Base-by-base conservation (phyloP, 768 basidiomycete species). In the Phallus indusiatus region DNA sequence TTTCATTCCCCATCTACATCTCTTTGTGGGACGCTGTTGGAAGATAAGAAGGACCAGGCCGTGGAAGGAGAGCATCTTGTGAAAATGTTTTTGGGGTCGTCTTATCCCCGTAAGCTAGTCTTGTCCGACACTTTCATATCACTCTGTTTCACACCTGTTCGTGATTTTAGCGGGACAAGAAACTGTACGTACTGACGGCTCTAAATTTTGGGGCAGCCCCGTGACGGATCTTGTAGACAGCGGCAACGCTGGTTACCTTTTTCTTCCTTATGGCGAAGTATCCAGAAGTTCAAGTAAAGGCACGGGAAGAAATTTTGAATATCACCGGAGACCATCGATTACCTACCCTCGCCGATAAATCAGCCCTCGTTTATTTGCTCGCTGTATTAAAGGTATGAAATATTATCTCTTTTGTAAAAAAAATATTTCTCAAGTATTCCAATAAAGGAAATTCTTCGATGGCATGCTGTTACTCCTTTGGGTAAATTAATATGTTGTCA, bases 251-350 rank as follows among this genome's bases (percentile, higher is more conserved):
- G 18, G 14, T 22, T 34, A 18, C 2, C 20, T 51, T 51, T 18
- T 51, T 51, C 11, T 9, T 51, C 10, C 21, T 51, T 16, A 51
- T 51, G 50, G 50, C 50, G 3, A 50, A 28, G n/a, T 50, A 53
- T 22, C 65, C 59, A 21, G 62, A 58, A 18, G 62, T 55, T 17
- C 63, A 63, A 46, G 14, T 20, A n/a, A 63, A 59, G 28, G 65
- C 65, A 16, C 60, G 61, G 16, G 56, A 60, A 17, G 65, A 65
- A 47, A 54, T 63, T 18, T 60, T 61, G 36, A 35, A 36, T n/a
- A 58, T 63, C 8, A 51, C 60, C n/a, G 62, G 64, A 20, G 46
- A 60, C 10, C 53, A 56, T 34, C 48, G 64, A 17, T 51, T 62
- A 17, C 64, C 64, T 10, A 62, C 8, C 6, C 46, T 62, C 16